Conservation (phyloP, 176 grass and related monocot genomes). For the Avena atlantica region DNA sequence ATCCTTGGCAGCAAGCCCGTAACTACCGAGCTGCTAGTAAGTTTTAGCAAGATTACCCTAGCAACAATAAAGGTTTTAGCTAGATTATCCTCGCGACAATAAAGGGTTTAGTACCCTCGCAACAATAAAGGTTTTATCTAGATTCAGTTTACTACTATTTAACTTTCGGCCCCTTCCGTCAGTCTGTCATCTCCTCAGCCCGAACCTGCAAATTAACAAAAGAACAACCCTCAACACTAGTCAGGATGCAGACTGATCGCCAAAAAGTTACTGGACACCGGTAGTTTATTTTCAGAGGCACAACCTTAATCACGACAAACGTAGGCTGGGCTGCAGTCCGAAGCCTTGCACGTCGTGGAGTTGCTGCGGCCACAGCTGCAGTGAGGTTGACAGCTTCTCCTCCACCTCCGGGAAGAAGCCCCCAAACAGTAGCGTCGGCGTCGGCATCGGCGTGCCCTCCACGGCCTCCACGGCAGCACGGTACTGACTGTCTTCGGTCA, state of each 20-base stretch:
- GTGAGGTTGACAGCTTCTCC: background rate
- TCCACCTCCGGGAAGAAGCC: constrained; percentile 12
- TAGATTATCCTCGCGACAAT: background rate
- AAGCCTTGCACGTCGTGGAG: background rate
- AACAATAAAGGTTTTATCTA: background rate
- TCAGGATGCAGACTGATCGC: background rate
- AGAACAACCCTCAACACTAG: background rate
- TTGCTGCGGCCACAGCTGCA: constrained; percentile 21
- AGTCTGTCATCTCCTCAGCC: background rate
- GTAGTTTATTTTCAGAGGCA: background rate
- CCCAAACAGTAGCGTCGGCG: background rate
- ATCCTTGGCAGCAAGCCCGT: too few species aligned
- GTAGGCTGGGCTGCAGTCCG: background rate
- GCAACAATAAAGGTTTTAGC: background rate
- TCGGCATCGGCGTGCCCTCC: background rate
- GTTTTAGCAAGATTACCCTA: background rate
- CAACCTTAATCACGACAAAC: background rate
- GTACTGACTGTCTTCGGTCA: background rate
- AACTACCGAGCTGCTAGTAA: background rate
- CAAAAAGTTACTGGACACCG: background rate
- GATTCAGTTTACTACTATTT: background rate
- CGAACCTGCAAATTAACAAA: background rate
- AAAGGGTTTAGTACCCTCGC: background rate
- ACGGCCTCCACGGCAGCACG: background rate
- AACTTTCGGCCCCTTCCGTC: background rate